phyloP scores from a whole-genome alignment of 257 asterid genomes.

The Anisodus acutangulus region DNA sequence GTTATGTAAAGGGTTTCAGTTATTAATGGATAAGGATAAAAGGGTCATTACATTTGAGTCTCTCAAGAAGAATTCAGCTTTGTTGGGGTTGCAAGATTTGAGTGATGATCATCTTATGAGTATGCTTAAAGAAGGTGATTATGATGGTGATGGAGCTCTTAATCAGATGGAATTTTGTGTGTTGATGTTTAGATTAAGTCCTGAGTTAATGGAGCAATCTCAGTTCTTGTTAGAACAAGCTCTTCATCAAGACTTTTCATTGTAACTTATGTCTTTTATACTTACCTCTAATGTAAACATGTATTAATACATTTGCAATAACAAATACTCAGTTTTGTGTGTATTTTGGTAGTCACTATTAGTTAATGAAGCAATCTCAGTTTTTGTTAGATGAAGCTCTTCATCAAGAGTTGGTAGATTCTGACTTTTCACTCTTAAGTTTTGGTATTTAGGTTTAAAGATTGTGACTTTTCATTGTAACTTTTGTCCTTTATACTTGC shows the following conservation, averaged over 20 bases:
- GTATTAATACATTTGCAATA: background rate
- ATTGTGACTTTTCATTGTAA: constrained; percentile 40
- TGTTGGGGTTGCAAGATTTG: constrained; percentile 53
- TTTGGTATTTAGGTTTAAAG: no score
- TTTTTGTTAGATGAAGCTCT: no score
- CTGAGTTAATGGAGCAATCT: constrained; percentile 57
- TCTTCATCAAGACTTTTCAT: constrained; percentile 44
- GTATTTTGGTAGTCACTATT: no score
- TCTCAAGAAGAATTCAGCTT: constrained; percentile 51
- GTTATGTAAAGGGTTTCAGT: constrained; percentile 56
- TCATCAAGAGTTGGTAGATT: no score
- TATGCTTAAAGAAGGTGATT: constrained; percentile 60
- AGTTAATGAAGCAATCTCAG: no score
- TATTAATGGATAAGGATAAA: constrained; percentile 49
- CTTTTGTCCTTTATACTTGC: background rate
- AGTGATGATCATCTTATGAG: constrained; percentile 49
- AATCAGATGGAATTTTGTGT: constrained; percentile 72
- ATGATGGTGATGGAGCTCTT: constrained; percentile 62
- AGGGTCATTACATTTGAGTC: constrained; percentile 57
- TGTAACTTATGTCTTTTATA: constrained; percentile 27
- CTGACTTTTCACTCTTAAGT: no score
- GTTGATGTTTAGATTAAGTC: constrained; percentile 60
- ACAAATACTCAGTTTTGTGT: no score
- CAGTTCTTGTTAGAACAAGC: constrained; percentile 51
- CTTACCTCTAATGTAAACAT: background rate